phyloP scores from a whole-genome alignment of 2,329 filamentous ascomycete species.

The Cladosporium austrohemisphaericum region DNA sequence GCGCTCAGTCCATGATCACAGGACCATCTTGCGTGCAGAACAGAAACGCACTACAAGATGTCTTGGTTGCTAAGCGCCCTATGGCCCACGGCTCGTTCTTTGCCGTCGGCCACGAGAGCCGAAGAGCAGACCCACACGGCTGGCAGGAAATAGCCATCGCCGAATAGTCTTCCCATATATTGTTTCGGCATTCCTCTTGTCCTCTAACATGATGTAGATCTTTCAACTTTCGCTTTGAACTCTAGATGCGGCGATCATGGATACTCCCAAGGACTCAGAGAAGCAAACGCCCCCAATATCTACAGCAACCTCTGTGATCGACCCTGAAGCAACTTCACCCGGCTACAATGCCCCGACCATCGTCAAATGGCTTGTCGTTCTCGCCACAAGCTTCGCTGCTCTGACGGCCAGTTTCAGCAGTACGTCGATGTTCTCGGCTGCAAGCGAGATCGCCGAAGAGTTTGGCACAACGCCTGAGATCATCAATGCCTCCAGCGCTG shows the following conservation, averaged over 20 bases:
- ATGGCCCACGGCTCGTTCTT: not conserved
- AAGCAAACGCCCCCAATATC: conserved; percentile 12
- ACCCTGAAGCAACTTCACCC: conserved; percentile 17
- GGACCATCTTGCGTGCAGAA: too few relatives aligned
- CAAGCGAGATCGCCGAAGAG: conserved; percentile 64
- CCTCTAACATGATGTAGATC: not conserved
- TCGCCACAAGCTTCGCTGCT: conserved; percentile 65
- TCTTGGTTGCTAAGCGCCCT: too few relatives aligned
- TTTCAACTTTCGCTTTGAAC: not conserved
- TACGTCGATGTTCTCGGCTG: conserved; percentile 66
- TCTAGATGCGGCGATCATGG: not conserved
- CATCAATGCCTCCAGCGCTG: conserved; percentile 68
- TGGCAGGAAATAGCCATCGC: conserved; percentile 1
- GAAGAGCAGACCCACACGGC: conserved; percentile 2
- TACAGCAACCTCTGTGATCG: conserved; percentile 3
- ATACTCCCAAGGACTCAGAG: conserved; percentile 2
- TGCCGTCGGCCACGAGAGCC: conserved; percentile 1
- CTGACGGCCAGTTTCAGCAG: conserved; percentile 70
- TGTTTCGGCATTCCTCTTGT: not conserved
- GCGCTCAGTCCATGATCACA: too few relatives aligned
- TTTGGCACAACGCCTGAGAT: conserved; percentile 62
- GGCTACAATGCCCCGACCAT: conserved; percentile 19
- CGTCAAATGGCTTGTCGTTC: conserved; percentile 60
- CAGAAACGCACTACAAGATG: too few relatives aligned
- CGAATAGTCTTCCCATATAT: not conserved